phyloP scores from a whole-genome alignment of 148 eudicot species.

The Amaranthus hypochondriacus region DNA sequence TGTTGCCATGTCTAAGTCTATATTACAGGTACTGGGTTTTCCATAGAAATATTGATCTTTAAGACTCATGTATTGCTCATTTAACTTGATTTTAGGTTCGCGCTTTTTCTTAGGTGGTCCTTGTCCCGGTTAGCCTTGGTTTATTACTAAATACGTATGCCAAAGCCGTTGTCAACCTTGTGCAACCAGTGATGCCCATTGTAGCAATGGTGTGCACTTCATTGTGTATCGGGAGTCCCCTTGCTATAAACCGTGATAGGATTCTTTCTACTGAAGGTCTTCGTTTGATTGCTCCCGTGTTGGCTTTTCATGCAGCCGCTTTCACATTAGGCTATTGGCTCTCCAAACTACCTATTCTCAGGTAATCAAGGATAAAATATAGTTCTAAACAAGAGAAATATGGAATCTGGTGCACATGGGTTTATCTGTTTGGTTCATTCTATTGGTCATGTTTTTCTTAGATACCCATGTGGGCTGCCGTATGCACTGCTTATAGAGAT shows the following conservation, averaged over 20 bases:
- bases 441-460: neutral
- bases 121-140: slow-evolving; percentile 75
- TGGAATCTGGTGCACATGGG: neutral
- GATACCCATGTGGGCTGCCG: neutral
- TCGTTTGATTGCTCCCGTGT: slow-evolving; percentile 67
- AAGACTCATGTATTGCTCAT: slow-evolving; percentile 17
- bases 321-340: slow-evolving; percentile 86
- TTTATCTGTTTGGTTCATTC: neutral
- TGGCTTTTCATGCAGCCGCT: slow-evolving; percentile 70
- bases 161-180: slow-evolving; percentile 67
- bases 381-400: neutral
- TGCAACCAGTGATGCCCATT: slow-evolving; percentile 90
- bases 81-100: slow-evolving; percentile 30
- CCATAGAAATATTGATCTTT: slow-evolving; percentile 3
- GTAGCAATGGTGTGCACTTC: slow-evolving; percentile 95
- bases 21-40: slow-evolving; percentile 69
- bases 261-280: slow-evolving; percentile 85
- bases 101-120: slow-evolving; percentile 69
- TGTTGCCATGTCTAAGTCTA: slow-evolving; percentile 89
- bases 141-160: slow-evolving; percentile 80
- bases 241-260: slow-evolving; percentile 70
- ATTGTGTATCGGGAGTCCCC: slow-evolving; percentile 94
- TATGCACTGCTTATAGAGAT: too few species aligned
- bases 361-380: slow-evolving; percentile 35
- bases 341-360: slow-evolving; percentile 56